Evolutionary conservation across 495 filamentous ascomycete genomes (phyloP), one percentile per base, ranked within the genome.

Genomic region (Aspergillus conjunctus): DNA sequence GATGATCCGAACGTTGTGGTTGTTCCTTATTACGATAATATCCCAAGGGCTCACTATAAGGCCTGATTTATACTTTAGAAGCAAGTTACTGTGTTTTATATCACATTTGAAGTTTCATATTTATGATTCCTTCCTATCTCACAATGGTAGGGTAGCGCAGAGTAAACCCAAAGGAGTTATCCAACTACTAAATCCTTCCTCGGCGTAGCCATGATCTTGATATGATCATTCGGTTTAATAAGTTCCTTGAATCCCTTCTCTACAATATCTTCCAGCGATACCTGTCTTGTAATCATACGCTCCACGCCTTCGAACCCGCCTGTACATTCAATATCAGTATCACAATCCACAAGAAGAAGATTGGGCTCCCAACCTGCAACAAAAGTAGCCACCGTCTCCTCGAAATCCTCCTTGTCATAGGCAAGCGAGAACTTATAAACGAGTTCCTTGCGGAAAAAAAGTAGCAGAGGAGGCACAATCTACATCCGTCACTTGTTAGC

Each of bases 281-380:
- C 78, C 64, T 72, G 78, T 59, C 75, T 74, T 20, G 83, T 85
- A 49, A 86, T 84, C 84, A 86, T 86, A 7, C 73, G 75, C 53
- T 69, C 73, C 61, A 85, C 71, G 30, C 69, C 69, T 21, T 79
- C 77, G 63, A 60, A 60, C 45, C 34, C 46, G 6, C 39, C 56
- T 66, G n/a, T 4, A 12, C 18, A 33, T n/a, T 22, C 15, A 30
- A 44, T 17, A 20, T 62, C 33, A 58, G 56, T 33, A 39, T 34
- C 8, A 51, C 7, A 11, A 51, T 15, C 10, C 14, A 22, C 14
- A 17, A 7, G 14, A 32, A 33, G 1, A 11, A 53, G 4, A 9
- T 32, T 21, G 18, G 17, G n/a, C 41, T 62, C 74, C 67, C 60
- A 77, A 26, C 79, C 78, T 12, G 76, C 71, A 30, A 71, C 68